These are phyloP conservation scores for Aschersonia sp. DNA, from an alignment of 2,329 filamentous ascomycete genomes.

Conservation along the genomic window DNA sequence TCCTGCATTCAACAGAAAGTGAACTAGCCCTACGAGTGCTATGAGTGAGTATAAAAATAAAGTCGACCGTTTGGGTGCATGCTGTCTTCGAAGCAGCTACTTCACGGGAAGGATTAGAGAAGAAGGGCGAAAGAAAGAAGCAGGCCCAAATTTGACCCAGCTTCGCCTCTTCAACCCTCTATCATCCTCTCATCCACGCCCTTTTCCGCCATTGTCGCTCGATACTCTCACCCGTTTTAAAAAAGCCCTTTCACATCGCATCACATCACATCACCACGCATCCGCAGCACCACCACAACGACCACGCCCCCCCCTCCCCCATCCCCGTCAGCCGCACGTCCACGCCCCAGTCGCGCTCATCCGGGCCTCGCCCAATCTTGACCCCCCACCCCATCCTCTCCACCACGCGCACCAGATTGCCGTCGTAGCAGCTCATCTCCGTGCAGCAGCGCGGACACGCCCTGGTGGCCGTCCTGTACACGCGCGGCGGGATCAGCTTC, in stretches of 20 bases:
- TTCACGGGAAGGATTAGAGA: no score
- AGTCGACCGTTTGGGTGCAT: no score
- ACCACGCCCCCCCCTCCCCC: slow-evolving; percentile 2
- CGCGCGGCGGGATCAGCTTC: slow-evolving; percentile 17
- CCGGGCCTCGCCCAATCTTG: slow-evolving; percentile 32
- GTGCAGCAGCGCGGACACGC: slow-evolving; percentile 22
- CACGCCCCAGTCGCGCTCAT: slow-evolving; percentile 19
- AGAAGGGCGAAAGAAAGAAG: no score
- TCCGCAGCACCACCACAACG: slow-evolving; percentile 12
- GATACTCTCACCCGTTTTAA: no score
- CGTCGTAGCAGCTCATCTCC: slow-evolving; percentile 27
- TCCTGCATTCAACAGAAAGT: no score
- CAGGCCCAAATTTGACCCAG: no score
- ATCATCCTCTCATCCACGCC: no score
- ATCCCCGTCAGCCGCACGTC: slow-evolving; percentile 14
- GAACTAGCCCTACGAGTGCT: no score
- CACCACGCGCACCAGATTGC: slow-evolving; percentile 32
- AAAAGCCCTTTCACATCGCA: neutral
- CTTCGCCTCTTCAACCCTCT: no score
- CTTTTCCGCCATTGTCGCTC: no score
- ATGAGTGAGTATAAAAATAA: no score
- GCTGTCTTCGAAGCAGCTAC: no score
- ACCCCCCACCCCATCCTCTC: slow-evolving; percentile 25
- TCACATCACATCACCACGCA: slow-evolving; percentile 16
- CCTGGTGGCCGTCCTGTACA: slow-evolving; percentile 20